Conservation (phyloP, 495 filamentous ascomycete species). For the Annulohypoxylon bovei region DNA sequence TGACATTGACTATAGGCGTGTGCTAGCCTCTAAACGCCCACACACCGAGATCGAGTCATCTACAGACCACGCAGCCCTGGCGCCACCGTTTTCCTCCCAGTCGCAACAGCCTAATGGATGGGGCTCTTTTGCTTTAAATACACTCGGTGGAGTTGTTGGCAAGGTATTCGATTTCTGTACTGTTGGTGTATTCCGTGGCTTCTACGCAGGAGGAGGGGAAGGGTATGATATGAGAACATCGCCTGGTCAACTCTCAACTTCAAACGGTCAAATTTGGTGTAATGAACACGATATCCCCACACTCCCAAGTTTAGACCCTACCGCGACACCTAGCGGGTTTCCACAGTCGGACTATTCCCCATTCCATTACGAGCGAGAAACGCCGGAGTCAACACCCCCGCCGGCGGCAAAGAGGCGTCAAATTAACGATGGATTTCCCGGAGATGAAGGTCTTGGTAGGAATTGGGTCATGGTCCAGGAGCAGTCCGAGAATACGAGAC, state of each 20-base stretch:
- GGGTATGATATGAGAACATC: constrained; percentile 64
- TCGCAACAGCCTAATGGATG: constrained; percentile 47
- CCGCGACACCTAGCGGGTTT: constrained; percentile 24
- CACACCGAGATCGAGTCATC: constrained; percentile 44
- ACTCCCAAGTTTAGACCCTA: constrained; percentile 31
- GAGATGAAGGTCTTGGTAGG: constrained; percentile 64
- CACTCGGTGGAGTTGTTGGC: constrained; percentile 69
- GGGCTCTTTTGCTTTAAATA: constrained; percentile 56
- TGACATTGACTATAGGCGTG: constrained; percentile 63
- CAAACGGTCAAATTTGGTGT: constrained; percentile 42
- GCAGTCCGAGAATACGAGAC: constrained; percentile 32
- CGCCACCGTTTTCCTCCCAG: constrained; percentile 16
- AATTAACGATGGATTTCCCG: constrained; percentile 48
- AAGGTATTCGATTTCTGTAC: constrained; percentile 87
- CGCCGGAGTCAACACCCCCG: constrained; percentile 56
- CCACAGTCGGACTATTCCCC: constrained; percentile 42
- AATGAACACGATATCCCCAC: constrained; percentile 46
- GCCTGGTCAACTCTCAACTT: constrained; percentile 14
- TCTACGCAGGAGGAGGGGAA: constrained; percentile 83
- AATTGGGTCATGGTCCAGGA: constrained; percentile 82
- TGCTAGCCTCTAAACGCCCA: constrained; percentile 51
- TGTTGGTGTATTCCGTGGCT: constrained; percentile 77
- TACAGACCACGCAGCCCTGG: background rate
- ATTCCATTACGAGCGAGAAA: constrained; percentile 43
- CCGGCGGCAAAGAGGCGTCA: constrained; percentile 63